phyloP scores from a whole-genome alignment of 345 rosid species.

The Dovyalis caffra region DNA sequence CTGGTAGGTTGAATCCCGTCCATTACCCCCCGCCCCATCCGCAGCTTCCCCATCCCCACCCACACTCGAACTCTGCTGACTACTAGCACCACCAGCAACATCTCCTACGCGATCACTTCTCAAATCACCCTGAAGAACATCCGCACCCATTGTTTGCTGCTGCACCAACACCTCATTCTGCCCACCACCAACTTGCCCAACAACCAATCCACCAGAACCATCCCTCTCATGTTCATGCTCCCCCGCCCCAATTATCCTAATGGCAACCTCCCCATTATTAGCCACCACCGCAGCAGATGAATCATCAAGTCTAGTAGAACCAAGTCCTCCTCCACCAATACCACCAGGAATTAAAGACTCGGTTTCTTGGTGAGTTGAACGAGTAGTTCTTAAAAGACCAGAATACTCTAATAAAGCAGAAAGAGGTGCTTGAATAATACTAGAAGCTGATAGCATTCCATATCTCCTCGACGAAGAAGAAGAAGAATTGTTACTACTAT shows the following conservation, averaged over 20 bases:
- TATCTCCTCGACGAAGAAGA: slow-evolving; percentile 42
- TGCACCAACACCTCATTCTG: slow-evolving; percentile 38
- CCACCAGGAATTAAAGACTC: slow-evolving; percentile 45
- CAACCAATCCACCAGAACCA: slow-evolving; percentile 50
- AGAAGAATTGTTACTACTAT: slow-evolving; percentile 24
- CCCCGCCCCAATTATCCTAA: slow-evolving; percentile 84
- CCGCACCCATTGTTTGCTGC: slow-evolving; percentile 27
- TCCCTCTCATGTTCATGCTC: slow-evolving; percentile 67
- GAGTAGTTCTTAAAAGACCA: slow-evolving; percentile 65
- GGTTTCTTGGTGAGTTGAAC: slow-evolving; percentile 47
- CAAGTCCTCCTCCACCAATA: slow-evolving; percentile 13
- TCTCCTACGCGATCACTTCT: slow-evolving; percentile 47
- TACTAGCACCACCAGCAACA: slow-evolving; percentile 39
- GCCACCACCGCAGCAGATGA: slow-evolving; percentile 25
- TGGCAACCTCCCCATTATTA: slow-evolving; percentile 80
- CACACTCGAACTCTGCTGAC: slow-evolving; percentile 39
- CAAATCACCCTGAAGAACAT: slow-evolving; percentile 45
- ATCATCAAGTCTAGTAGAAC: slow-evolving; percentile 39
- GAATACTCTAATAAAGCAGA: slow-evolving; percentile 90
- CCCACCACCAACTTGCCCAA: slow-evolving; percentile 40
- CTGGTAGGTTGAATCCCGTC: slow-evolving; percentile 87
- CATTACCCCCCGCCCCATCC: slow-evolving; percentile 47
- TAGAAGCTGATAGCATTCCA: slow-evolving; percentile 70
- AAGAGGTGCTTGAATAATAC: slow-evolving; percentile 84
- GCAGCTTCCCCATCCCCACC: slow-evolving; percentile 48